Conservation (phyloP, 169 alveolate genomes). For the Theileria orientalis region DNA sequence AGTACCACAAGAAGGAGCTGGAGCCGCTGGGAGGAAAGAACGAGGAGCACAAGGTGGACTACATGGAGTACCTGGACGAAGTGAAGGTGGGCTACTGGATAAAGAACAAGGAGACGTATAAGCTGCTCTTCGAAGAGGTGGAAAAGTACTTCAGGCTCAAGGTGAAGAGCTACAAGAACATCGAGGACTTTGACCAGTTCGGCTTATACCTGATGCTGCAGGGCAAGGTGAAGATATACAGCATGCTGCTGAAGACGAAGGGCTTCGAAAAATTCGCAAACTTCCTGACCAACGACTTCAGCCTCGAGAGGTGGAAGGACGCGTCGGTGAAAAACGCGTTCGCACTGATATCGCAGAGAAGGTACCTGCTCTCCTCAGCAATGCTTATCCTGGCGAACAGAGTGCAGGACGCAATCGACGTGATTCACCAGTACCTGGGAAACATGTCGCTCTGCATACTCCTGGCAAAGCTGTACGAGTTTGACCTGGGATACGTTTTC, state of each 20-base stretch:
- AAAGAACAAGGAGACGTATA: constrained; percentile 5
- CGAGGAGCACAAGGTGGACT: constrained; percentile 4
- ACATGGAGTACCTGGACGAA: constrained; percentile 20
- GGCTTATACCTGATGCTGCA: constrained; percentile 60
- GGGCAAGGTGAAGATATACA: constrained; percentile 42
- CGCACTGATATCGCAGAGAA: constrained; percentile 50
- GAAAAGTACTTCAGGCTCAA: constrained; percentile 39
- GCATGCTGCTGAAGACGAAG: constrained; percentile 47
- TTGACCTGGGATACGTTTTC: background rate
- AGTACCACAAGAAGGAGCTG: background rate
- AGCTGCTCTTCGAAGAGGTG: constrained; percentile 20
- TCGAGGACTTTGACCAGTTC: constrained; percentile 54
- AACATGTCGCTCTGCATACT: constrained; percentile 47
- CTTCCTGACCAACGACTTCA: constrained; percentile 49
- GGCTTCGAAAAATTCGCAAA: constrained; percentile 40
- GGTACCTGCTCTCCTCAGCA: constrained; percentile 55
- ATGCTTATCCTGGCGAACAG: constrained; percentile 44
- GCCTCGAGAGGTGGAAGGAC: constrained; percentile 32
- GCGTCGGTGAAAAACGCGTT: constrained; percentile 61
- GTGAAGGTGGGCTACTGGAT: constrained; percentile 59
- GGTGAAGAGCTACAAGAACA: constrained; percentile 6
- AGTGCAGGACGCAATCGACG: constrained; percentile 53
- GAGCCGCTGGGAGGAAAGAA: background rate
- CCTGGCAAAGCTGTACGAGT: constrained; percentile 14
- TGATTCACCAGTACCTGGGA: constrained; percentile 48